Conservation (phyloP, 106 monocot genomes). For the Narthecium ossifragum region DNA sequence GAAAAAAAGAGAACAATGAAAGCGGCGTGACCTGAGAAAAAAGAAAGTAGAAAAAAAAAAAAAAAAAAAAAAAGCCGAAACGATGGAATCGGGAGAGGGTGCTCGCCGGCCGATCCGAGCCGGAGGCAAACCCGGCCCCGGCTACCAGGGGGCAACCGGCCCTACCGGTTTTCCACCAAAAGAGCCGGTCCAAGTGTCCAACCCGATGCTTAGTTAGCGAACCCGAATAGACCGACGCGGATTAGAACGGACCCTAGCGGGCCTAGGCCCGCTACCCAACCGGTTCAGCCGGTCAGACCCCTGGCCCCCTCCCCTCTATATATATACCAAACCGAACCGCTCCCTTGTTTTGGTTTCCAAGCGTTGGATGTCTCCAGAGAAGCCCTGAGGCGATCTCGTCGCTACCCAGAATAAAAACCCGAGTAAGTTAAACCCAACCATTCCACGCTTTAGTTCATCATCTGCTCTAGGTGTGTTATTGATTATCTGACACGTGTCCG, state of each 20-base stretch:
- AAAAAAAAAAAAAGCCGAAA: background rate
- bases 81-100: background rate
- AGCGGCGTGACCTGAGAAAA: no score
- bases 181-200: constrained; percentile 29
- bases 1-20: background rate
- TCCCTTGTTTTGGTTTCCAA: background rate
- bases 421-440: background rate
- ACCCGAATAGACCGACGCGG: background rate
- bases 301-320: background rate
- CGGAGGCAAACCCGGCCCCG: constrained; percentile 10
- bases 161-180: constrained; percentile 9
- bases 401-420: background rate
- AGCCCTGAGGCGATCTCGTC: no score
- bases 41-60: no score
- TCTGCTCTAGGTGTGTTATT: background rate
- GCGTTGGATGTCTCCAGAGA: background rate
- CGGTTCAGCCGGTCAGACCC: constrained; percentile 32
- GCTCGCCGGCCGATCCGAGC: constrained; percentile 32
- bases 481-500: background rate
- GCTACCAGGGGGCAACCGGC: constrained; percentile 9
- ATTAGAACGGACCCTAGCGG: background rate
- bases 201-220: constrained; percentile 1
- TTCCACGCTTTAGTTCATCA: background rate
- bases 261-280: background rate
- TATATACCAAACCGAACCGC: constrained; percentile 40